phyloP scores from a whole-genome alignment of 2,329 filamentous ascomycete species.

The Moelleriella libera region DNA sequence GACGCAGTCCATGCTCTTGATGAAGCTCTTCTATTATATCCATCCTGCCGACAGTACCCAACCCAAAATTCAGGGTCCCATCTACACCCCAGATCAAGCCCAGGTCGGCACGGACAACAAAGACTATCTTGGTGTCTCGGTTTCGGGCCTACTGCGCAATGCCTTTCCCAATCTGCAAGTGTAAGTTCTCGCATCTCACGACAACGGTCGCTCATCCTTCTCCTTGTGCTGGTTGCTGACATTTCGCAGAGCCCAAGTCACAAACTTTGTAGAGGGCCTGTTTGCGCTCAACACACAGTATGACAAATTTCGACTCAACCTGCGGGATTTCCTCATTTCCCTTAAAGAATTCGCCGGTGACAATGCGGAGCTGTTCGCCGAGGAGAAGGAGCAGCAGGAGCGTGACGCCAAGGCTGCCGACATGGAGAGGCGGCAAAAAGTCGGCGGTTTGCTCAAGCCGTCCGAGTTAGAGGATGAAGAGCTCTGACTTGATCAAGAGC shows the following conservation, averaged over 20 bases:
- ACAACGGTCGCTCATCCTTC: not conserved
- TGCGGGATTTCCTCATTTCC: conserved; percentile 94
- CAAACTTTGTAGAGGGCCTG: conserved; percentile 76
- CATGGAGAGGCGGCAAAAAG: conserved; percentile 83
- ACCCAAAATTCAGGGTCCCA: conserved; percentile 82
- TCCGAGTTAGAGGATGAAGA: conserved; percentile 91
- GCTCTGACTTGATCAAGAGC: conserved; percentile 67
- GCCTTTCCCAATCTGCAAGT: conserved; percentile 88
- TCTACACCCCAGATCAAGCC: conserved; percentile 77
- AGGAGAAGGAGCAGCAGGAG: conserved; percentile 88
- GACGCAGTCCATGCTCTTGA: conserved; percentile 84
- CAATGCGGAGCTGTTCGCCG: conserved; percentile 83
- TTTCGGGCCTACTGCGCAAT: conserved; percentile 68
- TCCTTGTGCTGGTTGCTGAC: not conserved
- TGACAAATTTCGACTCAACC: conserved; percentile 86
- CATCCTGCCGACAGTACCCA: conserved; percentile 51
- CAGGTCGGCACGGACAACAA: conserved; percentile 72
- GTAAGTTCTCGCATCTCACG: conserved; percentile 36
- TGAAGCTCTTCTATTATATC: conserved; percentile 95
- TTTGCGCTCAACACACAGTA: conserved; percentile 82
- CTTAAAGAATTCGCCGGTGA: conserved; percentile 94
- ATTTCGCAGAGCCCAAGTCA: conserved; percentile 59
- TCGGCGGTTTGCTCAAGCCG: conserved; percentile 89
- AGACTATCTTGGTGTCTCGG: conserved; percentile 82
- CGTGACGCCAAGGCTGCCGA: conserved; percentile 77